Conservation (phyloP, 805 yeast species). For the Tetrapisispora phaffii region DNA sequence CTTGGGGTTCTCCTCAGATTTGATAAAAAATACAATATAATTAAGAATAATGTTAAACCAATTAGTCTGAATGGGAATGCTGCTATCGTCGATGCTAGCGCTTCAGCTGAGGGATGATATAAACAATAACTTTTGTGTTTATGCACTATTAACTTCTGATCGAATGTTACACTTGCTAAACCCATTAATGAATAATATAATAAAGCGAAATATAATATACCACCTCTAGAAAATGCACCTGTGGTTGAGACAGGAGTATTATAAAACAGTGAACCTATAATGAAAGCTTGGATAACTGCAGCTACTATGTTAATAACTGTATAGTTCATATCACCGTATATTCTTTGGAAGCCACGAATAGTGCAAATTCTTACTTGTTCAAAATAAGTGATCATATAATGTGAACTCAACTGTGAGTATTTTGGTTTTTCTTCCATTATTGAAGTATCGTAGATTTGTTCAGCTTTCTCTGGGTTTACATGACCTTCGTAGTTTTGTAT, state of each 20-base stretch:
- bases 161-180: conserved; percentile 41
- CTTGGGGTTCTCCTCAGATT: conserved; percentile 42
- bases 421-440: conserved; percentile 25
- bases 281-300: conserved; percentile 43
- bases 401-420: conserved; percentile 14
- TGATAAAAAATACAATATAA: conserved; percentile 51
- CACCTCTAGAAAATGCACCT: conserved; percentile 59
- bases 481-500: conserved; percentile 33
- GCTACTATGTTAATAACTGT: conserved; percentile 24
- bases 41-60: conserved; percentile 36
- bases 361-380: conserved; percentile 44
- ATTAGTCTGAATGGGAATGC: conserved; percentile 54
- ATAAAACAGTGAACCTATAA: conserved; percentile 55
- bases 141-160: conserved; percentile 49
- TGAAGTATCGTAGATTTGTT: conserved; percentile 25
- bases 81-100: conserved; percentile 50
- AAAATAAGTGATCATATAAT: conserved; percentile 23
- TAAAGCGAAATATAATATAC: conserved; percentile 50
- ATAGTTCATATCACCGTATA: conserved; percentile 50
- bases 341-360: conserved; percentile 45
- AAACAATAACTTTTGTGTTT: conserved; percentile 67
- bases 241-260: conserved; percentile 39
- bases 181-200: conserved; percentile 45
- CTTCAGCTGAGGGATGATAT: conserved; percentile 72
- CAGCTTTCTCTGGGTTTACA: conserved; percentile 27